phyloP scores from a whole-genome alignment of 2,329 filamentous ascomycete species.

The Rhexocercosporidium sp. region DNA sequence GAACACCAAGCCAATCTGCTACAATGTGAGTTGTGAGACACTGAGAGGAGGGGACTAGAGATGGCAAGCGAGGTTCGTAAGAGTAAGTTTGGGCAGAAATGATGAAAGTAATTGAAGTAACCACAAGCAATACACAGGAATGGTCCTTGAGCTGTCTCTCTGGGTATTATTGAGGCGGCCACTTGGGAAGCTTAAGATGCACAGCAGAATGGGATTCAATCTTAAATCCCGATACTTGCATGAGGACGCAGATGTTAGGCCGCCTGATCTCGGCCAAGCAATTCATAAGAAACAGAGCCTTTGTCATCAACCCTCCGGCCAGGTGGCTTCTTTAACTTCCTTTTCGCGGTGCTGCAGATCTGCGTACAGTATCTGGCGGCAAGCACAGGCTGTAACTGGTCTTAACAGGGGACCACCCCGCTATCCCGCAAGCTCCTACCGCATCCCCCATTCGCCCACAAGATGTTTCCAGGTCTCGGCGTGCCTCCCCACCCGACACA shows the following conservation, averaged over 20 bases:
- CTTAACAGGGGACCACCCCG: not conserved
- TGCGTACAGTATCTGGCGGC: not conserved
- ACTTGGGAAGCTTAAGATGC: not conserved
- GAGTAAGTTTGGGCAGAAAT: too few relatives aligned
- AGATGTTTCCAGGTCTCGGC: not conserved
- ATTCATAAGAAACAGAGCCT: not conserved
- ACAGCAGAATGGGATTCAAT: not conserved
- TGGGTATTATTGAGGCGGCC: not conserved
- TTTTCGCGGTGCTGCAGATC: not conserved
- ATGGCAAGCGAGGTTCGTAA: not conserved
- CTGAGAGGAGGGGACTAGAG: too few relatives aligned
- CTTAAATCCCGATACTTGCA: not conserved
- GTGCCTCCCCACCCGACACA: not conserved
- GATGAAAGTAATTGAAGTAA: not conserved
- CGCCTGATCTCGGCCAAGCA: not conserved
- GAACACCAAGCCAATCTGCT: not conserved
- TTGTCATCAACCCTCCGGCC: not conserved
- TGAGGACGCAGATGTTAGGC: too few relatives aligned
- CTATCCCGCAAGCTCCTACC: not conserved
- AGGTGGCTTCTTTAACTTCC: not conserved
- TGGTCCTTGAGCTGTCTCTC: not conserved
- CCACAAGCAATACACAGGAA: not conserved
- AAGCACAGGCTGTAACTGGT: not conserved
- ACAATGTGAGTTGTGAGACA: not conserved
- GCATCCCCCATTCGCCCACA: not conserved